Conservation (phyloP, 306 rosid species). For the Citrullus amarus region DNA sequence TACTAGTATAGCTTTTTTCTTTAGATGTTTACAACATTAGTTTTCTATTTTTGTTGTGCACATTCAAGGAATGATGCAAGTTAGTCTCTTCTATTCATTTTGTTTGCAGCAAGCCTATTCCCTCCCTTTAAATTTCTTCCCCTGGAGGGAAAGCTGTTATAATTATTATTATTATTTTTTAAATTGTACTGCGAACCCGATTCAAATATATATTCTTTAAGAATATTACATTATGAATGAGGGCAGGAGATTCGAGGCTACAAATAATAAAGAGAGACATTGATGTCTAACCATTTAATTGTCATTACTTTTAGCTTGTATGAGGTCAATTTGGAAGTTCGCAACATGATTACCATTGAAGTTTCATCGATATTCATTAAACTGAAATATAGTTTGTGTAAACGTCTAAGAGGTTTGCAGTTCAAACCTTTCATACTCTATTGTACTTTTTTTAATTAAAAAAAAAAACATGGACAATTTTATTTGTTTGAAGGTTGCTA, state of each 20-base stretch:
- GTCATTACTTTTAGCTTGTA: background rate
- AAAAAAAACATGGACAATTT: no score
- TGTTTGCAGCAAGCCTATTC: background rate
- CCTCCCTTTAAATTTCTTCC: background rate
- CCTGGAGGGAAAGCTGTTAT: background rate
- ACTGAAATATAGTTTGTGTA: no score
- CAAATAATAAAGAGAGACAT: background rate
- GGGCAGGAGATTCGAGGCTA: background rate
- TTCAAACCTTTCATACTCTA: no score
- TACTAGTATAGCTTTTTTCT: constrained; percentile 1
- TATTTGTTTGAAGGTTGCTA: no score
- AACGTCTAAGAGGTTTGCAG: no score
- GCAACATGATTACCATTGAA: background rate
- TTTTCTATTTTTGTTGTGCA: background rate
- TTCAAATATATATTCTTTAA: background rate
- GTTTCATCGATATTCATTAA: no score
- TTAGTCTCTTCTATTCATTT: background rate
- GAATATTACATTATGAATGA: background rate
- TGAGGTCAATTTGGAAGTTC: background rate
- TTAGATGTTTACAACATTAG: constrained; percentile 3
- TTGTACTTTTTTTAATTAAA: no score
- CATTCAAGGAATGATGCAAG: constrained; percentile 1
- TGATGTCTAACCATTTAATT: background rate
- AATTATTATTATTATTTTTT: no score
- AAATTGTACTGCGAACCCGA: no score